phyloP scores from a whole-genome alignment of 495 filamentous ascomycete species.

The Rostrohypoxylon terebratum region DNA sequence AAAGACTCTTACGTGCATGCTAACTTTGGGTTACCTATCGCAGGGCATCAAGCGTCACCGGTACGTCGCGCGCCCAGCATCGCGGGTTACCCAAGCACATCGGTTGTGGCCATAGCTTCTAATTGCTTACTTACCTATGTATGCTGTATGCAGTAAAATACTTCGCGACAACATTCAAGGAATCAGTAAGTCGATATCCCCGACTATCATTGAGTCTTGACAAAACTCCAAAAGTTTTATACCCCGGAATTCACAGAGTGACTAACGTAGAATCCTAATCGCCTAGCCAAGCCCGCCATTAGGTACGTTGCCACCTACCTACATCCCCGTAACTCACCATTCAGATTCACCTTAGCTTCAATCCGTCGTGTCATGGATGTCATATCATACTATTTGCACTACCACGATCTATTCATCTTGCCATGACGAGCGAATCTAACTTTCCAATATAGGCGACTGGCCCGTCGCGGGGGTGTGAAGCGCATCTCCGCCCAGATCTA shows the following conservation, averaged over 20 bases:
- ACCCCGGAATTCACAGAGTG: background rate
- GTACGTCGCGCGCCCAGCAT: slow-evolving; percentile 19
- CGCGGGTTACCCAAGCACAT: background rate
- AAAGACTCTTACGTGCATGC: slow-evolving; percentile 1
- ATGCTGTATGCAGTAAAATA: slow-evolving; percentile 68
- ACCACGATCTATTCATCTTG: slow-evolving; percentile 1
- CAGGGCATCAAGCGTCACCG: slow-evolving; percentile 49
- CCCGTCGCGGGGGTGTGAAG: slow-evolving; percentile 82
- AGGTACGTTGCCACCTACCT: slow-evolving; percentile 62
- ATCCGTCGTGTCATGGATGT: background rate
- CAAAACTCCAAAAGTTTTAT: background rate
- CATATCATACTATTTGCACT: slow-evolving; percentile 1
- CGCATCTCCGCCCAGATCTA: slow-evolving; percentile 78
- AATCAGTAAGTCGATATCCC: slow-evolving; percentile 66
- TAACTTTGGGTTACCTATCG: slow-evolving; percentile 25
- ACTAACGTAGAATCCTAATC: slow-evolving; percentile 37
- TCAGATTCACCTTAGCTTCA: background rate
- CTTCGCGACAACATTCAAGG: slow-evolving; percentile 71
- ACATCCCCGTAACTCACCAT: slow-evolving; percentile 10
- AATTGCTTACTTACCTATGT: too few species aligned
- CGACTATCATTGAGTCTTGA: slow-evolving; percentile 8
- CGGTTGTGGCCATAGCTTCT: slow-evolving; percentile 5
- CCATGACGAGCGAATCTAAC: slow-evolving; percentile 19
- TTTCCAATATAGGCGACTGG: slow-evolving; percentile 70
- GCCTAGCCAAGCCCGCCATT: slow-evolving; percentile 71